Evolutionary conservation across 2,329 filamentous ascomycete species (phyloP), one percentile per base, ranked within the genome.

Genomic region (Trichoderma sp.): DNA sequence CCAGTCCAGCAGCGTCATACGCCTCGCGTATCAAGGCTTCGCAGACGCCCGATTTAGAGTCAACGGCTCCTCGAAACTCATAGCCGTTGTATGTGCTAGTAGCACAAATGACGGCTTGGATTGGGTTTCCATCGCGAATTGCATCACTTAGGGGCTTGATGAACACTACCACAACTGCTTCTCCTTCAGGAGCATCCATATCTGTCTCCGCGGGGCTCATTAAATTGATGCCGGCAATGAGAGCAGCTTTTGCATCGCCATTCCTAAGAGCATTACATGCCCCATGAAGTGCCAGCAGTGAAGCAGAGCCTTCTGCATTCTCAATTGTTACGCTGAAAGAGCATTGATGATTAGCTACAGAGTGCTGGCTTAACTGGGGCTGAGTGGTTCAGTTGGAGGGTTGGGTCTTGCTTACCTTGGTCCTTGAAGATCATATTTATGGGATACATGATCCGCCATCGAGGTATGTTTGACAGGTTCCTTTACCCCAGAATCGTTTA

Each of bases 81-180:
- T 76, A 83, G 68, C 84, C 81, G 12, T 70, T 69, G 67, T 80
- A 80, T 19, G 73, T 64, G 1, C 70, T 74, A 0, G 76, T 78
- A 3, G 70, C 76, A 2, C 77, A 71, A n/a, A 82, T 76, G 13
- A 81, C 73, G 5, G 75, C 78, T 5, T 78, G 72, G 45, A 80
- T 75, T 0, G 78, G 76, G 70, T 85, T 80, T 4, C 79, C 78
- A 53, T 82, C 81, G 5, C 73, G 71, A 9, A 89, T 72, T 0
- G 84, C 84, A 42, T 79, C 77, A 12, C 74, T 72, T 1, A 85
- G 72, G 0, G 71, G 76, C 72, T 85, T 85, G 8, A 86, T 63
- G 2, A 81, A 71, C 2, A 86, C 56, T 10, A 76, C 74, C 0
- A 71, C 78, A 9, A 80, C 71, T 3, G 81, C 84, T 67, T 86